Percentiles rank a stretch among this genome's conserved stretches.
These are phyloP conservation scores for Calocybe indica DNA, from an alignment of 768 basidiomycete genomes.

Conservation along the genomic window DNA sequence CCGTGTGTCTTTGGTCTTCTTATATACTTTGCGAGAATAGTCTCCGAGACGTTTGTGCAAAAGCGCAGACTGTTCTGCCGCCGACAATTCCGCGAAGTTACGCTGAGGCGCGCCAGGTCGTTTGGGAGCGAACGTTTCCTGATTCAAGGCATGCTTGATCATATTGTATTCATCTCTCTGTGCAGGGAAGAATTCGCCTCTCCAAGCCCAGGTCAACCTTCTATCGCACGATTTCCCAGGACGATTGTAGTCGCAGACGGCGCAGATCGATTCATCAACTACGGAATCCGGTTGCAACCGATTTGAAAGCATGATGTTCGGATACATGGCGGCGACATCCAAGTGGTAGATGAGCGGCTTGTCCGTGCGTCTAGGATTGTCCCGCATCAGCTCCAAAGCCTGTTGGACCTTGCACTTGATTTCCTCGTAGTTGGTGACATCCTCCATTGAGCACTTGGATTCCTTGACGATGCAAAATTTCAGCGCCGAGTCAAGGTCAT, in stretches of 20 bases:
- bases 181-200: slow-evolving; percentile 97
- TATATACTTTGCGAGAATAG: slow-evolving; percentile 98
- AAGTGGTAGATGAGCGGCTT: slow-evolving; percentile 96
- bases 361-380: slow-evolving; percentile 84
- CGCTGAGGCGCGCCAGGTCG: slow-evolving; percentile 67
- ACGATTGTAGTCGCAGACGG: slow-evolving; percentile 96
- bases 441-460: slow-evolving; percentile 68
- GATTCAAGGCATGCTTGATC: slow-evolving; percentile 95
- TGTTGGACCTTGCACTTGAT: slow-evolving; percentile 74
- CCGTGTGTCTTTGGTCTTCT: slow-evolving; percentile 96
- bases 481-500: slow-evolving; percentile 90
- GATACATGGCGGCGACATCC: slow-evolving; percentile 99
- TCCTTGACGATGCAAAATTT: slow-evolving; percentile 87
- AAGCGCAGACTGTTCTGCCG: slow-evolving; percentile 84
- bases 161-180: slow-evolving; percentile 98
- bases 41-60: slow-evolving; percentile 96
- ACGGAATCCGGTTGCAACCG: slow-evolving; percentile 97
- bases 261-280: slow-evolving; percentile 93
- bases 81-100: slow-evolving; percentile 76
- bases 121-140: slow-evolving; percentile 86
- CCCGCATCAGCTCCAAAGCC: slow-evolving; percentile 84
- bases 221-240: slow-evolving; percentile 95
- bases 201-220: slow-evolving; percentile 95
- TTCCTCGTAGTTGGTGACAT: slow-evolving; percentile 93
- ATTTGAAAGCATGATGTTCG: slow-evolving; percentile 99